Evolutionary conservation across 2,329 filamentous ascomycete species (phyloP), one percentile per base, ranked within the genome.

Genomic region (Aspergillus fumigatus): DNA sequence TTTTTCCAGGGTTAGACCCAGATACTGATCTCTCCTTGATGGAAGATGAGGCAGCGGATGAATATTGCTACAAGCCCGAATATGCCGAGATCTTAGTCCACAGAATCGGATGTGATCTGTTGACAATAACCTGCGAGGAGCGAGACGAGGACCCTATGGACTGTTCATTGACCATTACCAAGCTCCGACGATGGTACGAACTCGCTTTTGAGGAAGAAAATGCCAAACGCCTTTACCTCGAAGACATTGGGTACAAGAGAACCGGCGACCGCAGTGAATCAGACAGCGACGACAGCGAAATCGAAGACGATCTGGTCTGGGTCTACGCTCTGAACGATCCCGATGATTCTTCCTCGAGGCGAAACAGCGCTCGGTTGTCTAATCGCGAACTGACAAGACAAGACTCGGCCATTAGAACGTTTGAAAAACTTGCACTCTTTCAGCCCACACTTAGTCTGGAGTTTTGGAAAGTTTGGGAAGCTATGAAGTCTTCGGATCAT

Each of bases 151-250:
- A 57, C n/a, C 51, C 55, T 9, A 38, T 29, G n/a, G 52, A 51
- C 23, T 51, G 47, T 48, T 38, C 35, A 26, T 47, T 57, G 40
- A 50, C 51, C 4, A 17, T 57, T 9, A 54, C 47, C 25, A 57
- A 57, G 38, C 55, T 57, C 25, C 48, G 51, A n/a, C 53, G 29
- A 8, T 55, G 47, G 53, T 55, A 51, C 21, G 53, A 55, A 38
- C 52, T 49, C 3, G 38, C 21, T 25, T 51, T 50, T 8, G 21
- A 50, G 32, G 35, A 54, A 19, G 51, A 57, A 47, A 26, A 23
- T 23, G 47, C 55, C 14, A 54, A 57, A 14, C 47, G 52, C 10
- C 51, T 38, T 17, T 51, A 47, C 26, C 47, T 50, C 26, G 40
- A 23, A 32, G 32, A 27, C 6, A 51, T 50, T 5, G 48, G 48